Conservation (phyloP, 495 filamentous ascomycete species). For the Hyaloscypha hepaticicola region DNA sequence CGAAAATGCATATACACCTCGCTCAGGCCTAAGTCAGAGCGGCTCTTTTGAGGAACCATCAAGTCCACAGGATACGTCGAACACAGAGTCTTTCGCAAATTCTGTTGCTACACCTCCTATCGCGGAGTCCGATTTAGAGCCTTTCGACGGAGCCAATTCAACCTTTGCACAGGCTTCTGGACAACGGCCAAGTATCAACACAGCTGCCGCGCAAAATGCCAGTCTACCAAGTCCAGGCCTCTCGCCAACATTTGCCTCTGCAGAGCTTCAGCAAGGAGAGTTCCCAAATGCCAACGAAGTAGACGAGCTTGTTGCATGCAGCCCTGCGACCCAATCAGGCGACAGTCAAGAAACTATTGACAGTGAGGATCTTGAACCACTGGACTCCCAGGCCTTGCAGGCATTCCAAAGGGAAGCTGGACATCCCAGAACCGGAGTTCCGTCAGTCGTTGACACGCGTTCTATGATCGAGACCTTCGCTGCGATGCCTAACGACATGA, state of each 20-base stretch:
- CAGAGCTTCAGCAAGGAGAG: conserved; percentile 48
- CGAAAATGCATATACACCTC: conserved; percentile 32
- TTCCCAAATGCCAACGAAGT: conserved; percentile 19
- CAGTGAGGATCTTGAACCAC: conserved; percentile 22
- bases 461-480: conserved; percentile 89
- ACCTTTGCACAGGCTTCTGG: conserved; percentile 38
- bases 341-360: conserved; percentile 31
- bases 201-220: conserved; percentile 72
- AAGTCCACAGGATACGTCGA: conserved; percentile 44
- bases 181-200: conserved; percentile 53
- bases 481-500: conserved; percentile 80
- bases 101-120: conserved; percentile 58
- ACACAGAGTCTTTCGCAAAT: conserved; percentile 46
- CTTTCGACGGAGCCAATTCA: conserved; percentile 45
- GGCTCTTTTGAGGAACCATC: conserved; percentile 46
- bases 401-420: conserved; percentile 1
- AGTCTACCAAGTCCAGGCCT: conserved; percentile 93
- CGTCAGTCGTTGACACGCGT: conserved; percentile 57
- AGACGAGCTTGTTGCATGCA: conserved; percentile 18
- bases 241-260: conserved; percentile 84
- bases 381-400: conserved; percentile 9
- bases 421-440: conserved; percentile 45
- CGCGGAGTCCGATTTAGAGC: conserved; percentile 52
- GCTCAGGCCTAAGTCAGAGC: conserved; percentile 43
- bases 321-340: conserved; percentile 20